A percentile compares a stretch with the other conserved stretches of the same genome.
Evolutionary conservation across 2,329 filamentous ascomycete genomes (phyloP).

Genomic region (Hypoxylon sp.): DNA sequence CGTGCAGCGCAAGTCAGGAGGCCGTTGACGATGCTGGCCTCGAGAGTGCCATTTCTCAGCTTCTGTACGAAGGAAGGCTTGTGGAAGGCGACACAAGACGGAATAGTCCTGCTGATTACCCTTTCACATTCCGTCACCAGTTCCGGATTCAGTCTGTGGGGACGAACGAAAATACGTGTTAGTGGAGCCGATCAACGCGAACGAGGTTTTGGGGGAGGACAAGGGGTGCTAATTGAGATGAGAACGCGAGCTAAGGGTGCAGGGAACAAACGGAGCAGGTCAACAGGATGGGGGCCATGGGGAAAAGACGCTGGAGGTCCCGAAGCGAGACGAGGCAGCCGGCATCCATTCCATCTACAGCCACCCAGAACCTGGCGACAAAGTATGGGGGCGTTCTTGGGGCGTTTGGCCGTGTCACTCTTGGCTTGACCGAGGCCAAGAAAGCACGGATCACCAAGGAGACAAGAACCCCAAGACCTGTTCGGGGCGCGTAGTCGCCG

Average conservation of each 20-base stretch:
- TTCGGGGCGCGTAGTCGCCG: slow-evolving; percentile 38
- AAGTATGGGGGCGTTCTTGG: slow-evolving; percentile 26
- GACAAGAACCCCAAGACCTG: slow-evolving; percentile 30
- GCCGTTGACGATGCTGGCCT: slow-evolving; percentile 68
- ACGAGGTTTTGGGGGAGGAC: slow-evolving; percentile 39
- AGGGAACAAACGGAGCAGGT: slow-evolving; percentile 33
- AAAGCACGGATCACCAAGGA: slow-evolving; percentile 37
- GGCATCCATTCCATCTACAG: slow-evolving; percentile 30
- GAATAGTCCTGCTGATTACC: slow-evolving; percentile 71
- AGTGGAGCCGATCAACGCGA: slow-evolving; percentile 46
- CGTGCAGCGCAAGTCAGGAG: slow-evolving; percentile 69
- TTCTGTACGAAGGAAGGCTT: slow-evolving; percentile 72
- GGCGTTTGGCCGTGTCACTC: slow-evolving; percentile 31
- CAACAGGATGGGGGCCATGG: slow-evolving; percentile 31
- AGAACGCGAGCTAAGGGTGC: slow-evolving; percentile 34
- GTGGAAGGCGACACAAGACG: slow-evolving; percentile 72
- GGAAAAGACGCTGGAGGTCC: slow-evolving; percentile 42
- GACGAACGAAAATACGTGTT: slow-evolving; percentile 45
- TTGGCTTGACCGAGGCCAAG: slow-evolving; percentile 40
- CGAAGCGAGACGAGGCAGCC: slow-evolving; percentile 48
- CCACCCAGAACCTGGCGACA: slow-evolving; percentile 31
- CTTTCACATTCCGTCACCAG: slow-evolving; percentile 70
- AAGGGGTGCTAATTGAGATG: slow-evolving; percentile 40
- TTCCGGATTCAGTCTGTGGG: slow-evolving; percentile 65
- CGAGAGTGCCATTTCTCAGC: slow-evolving; percentile 67